Conservation (phyloP, 2,329 filamentous ascomycete species). For the Pseudogymnoascus sp. region DNA sequence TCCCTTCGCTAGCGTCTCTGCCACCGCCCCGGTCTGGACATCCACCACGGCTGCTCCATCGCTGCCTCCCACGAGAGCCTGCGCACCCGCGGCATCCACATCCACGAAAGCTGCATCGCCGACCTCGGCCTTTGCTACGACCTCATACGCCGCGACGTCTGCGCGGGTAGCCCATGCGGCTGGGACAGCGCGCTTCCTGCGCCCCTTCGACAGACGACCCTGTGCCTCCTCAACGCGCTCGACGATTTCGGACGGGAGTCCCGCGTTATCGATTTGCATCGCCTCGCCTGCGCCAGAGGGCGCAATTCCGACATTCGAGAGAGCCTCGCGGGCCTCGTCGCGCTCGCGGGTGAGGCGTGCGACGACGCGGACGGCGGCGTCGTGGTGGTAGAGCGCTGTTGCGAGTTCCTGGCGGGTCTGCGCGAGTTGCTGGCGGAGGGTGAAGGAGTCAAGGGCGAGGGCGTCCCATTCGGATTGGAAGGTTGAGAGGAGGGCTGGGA, state of each 20-base stretch:
- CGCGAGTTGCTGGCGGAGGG: conserved; percentile 77
- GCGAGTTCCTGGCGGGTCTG: conserved; percentile 90
- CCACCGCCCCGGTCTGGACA: conserved; percentile 18
- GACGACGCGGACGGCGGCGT: conserved; percentile 93
- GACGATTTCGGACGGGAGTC: conserved; percentile 61
- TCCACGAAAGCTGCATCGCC: conserved; percentile 49
- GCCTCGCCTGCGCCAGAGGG: conserved; percentile 60
- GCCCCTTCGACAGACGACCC: conserved; percentile 74
- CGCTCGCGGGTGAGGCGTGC: conserved; percentile 82
- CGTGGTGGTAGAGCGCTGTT: conserved; percentile 90
- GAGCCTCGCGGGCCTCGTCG: conserved; percentile 82
- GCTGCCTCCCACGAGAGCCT: conserved; percentile 53
- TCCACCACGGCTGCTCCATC: conserved; percentile 54
- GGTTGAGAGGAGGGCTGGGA: conserved; percentile 83
- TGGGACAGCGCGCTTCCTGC: conserved; percentile 81
- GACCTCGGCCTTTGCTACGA: conserved; percentile 43
- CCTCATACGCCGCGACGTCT: conserved; percentile 52
- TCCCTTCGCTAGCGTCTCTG: conserved; percentile 42
- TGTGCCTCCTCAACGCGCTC: conserved; percentile 73
- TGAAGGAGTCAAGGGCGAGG: conserved; percentile 83
- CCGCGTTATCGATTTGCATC: conserved; percentile 85
- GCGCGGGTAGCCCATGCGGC: conserved; percentile 76
- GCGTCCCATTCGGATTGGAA: conserved; percentile 99
- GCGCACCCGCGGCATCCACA: conserved; percentile 47
- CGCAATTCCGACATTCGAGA: conserved; percentile 75